A percentile compares a stretch with the other conserved stretches of the same genome.
phyloP scores from a whole-genome alignment of 257 asterid species.

The Mitragyna speciosa region DNA sequence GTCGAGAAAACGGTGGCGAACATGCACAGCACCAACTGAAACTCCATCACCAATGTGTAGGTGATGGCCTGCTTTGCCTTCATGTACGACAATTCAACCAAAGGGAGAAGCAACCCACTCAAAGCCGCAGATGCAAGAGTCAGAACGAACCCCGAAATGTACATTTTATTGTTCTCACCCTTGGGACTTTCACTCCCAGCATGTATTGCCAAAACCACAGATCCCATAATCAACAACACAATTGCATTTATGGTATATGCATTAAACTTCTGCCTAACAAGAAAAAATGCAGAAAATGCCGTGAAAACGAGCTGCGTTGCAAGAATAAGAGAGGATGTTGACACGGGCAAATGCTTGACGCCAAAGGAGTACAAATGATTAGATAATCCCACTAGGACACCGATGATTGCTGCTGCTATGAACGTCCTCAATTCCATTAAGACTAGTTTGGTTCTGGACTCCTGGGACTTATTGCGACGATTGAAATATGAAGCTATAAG shows the following conservation, averaged over 20 bases:
- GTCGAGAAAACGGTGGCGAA: slow-evolving; percentile 28
- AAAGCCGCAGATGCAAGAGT: slow-evolving; percentile 29
- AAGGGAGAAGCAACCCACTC: slow-evolving; percentile 33
- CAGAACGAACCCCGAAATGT: slow-evolving; percentile 28
- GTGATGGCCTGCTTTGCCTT: slow-evolving; percentile 26
- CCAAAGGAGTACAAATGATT: slow-evolving; percentile 10
- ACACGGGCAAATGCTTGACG: not conserved
- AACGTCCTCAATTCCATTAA: slow-evolving; percentile 13
- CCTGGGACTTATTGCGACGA: slow-evolving; percentile 8
- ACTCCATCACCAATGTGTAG: slow-evolving; percentile 36
- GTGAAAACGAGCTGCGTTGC: slow-evolving; percentile 36
- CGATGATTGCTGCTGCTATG: not conserved
- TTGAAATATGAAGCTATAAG: slow-evolving; percentile 5
- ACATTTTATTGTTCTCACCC: slow-evolving; percentile 25
- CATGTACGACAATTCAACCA: slow-evolving; percentile 30
- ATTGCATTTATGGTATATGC: slow-evolving; percentile 27
- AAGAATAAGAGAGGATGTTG: not conserved
- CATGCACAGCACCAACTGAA: slow-evolving; percentile 23
- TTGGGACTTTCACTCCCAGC: slow-evolving; percentile 20
- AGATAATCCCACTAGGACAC: slow-evolving; percentile 14
- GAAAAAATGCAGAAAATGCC: slow-evolving; percentile 22
- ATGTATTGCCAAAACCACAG: slow-evolving; percentile 28
- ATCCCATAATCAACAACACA: slow-evolving; percentile 25
- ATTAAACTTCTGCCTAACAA: slow-evolving; percentile 31
- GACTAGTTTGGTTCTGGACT: not conserved